Base-by-base conservation (phyloP, 257 asterid genomes). In the Paraleonurus japonicus region DNA sequence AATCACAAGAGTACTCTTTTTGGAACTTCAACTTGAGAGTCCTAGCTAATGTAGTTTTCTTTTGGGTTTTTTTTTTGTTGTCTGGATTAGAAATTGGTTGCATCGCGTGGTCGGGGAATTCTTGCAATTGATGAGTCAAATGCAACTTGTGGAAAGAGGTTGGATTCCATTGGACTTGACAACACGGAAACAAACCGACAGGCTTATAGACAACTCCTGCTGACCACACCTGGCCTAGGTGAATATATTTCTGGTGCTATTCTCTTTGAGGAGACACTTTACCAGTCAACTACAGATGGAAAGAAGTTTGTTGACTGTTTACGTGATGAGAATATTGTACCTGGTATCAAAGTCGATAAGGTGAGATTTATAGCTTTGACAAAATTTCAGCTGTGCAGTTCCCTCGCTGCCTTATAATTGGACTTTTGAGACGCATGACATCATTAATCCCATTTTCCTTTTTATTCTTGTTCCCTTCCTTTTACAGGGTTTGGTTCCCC, bases 321-420 rank as follows among this genome's bases (percentile, higher is more conserved):
- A 80, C 87, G 81, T 11, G 86, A 81, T 53, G 85, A 80, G 90
- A 88, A 87, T 37, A 87, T 93, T 57, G 92, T 93, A 7, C 96
- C 98, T 37, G 97, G 98, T 60, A 90, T 93, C 78, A 93, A 93
- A 88, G 98, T 93, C 76, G 98, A 90, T 69, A 93, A 93, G 88
- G 97, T 90, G 78, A 71, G 80, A 35, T 27, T 53, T 9, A 24
- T 27, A 17, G 70, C 4, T 50, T 19, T 50, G 58, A 50, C 24
- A 50, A 45, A 43, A 16, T 16, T 48, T 17, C 57, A 12, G 19
- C 24, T 3, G 11, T 48, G 17, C 11, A 50, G 58, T 50, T 50
- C 8, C 24, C 12, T 50, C 58, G 7, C 58, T 17, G 23, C 0
- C 58, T 19, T 50, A 2, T 7, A 50, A 50, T 50, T 50, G 58